Conservation (phyloP, 495 filamentous ascomycete genomes). For the Pyrenula aspistea region DNA sequence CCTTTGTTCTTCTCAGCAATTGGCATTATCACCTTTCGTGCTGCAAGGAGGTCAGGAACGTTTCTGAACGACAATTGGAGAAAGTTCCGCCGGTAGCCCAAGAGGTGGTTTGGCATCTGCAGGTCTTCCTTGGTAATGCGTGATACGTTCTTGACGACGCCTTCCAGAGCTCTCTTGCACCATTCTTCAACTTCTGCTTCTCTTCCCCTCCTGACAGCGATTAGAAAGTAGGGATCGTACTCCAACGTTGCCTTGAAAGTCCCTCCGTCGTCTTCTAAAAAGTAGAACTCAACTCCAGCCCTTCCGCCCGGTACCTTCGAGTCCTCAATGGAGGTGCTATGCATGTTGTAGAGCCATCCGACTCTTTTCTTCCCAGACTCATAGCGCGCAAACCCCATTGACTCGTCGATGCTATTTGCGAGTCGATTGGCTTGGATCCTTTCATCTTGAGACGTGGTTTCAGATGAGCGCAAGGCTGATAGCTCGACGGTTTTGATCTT, state of each 20-base stretch:
- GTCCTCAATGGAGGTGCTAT: conserved; percentile 78
- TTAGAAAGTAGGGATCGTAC: conserved; percentile 92
- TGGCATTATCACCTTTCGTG: conserved; percentile 70
- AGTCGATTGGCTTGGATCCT: conserved; percentile 74
- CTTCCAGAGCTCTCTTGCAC: conserved; percentile 75
- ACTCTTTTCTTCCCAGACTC: conserved; percentile 76
- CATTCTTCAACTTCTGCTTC: conserved; percentile 96
- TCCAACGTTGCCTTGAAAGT: conserved; percentile 95
- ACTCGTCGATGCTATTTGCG: conserved; percentile 84
- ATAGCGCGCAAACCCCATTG: conserved; percentile 84
- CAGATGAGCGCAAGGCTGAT: conserved; percentile 56
- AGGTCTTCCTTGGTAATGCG: conserved; percentile 87
- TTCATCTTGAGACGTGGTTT: conserved; percentile 76
- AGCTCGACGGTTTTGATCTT: conserved; percentile 68
- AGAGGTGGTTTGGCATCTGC: conserved; percentile 88
- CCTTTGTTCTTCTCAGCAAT: conserved; percentile 95
- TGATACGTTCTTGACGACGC: conserved; percentile 65
- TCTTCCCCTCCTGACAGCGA: conserved; percentile 76
- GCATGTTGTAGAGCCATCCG: conserved; percentile 94
- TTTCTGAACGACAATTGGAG: conserved; percentile 79
- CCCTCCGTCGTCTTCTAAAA: conserved; percentile 82
- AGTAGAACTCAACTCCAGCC: conserved; percentile 92
- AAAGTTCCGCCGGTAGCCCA: conserved; percentile 81
- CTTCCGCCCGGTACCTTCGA: conserved; percentile 68
- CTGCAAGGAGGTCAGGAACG: conserved; percentile 70